Evolutionary conservation across 441 rosid species (phyloP).

Genomic region (Dalechampia spathulata): DNA sequence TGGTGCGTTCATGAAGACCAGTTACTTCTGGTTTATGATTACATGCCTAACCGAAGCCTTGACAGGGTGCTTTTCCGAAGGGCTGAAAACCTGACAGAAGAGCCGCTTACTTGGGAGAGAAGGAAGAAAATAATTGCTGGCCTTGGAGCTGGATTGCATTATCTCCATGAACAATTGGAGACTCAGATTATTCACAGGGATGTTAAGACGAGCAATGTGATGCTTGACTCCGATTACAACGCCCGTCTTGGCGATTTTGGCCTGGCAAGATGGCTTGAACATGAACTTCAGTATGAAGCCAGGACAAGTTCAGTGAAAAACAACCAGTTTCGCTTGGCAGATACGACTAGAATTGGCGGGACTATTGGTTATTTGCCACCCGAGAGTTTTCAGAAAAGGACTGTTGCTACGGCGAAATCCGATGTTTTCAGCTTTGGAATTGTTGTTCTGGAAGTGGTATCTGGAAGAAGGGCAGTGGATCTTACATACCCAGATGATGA

Average conservation of each 20-base stretch:
- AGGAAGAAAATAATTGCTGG: slow-evolving; percentile 62
- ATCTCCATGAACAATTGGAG: slow-evolving; percentile 87
- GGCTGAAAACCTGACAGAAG: slow-evolving; percentile 31
- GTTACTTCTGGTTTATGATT: slow-evolving; percentile 77
- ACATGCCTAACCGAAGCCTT: slow-evolving; percentile 92
- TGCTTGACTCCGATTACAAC: slow-evolving; percentile 79
- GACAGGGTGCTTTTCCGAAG: slow-evolving; percentile 73
- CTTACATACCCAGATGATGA: slow-evolving; percentile 65
- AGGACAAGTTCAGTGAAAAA: slow-evolving; percentile 39
- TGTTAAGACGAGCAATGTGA: slow-evolving; percentile 86
- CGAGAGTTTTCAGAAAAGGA: slow-evolving; percentile 69
- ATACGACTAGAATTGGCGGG: slow-evolving; percentile 80
- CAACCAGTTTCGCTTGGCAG: slow-evolving; percentile 65
- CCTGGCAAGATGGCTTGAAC: slow-evolving; percentile 87
- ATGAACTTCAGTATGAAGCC: slow-evolving; percentile 42
- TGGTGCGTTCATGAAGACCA: slow-evolving; percentile 87
- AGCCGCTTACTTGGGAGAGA: slow-evolving; percentile 53
- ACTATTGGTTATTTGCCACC: slow-evolving; percentile 92
- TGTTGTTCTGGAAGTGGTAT: slow-evolving; percentile 71
- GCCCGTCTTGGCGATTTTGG: slow-evolving; percentile 91
- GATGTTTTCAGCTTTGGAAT: slow-evolving; percentile 94
- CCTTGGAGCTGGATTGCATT: slow-evolving; percentile 70
- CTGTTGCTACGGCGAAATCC: slow-evolving; percentile 75
- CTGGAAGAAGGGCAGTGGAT: slow-evolving; percentile 90
- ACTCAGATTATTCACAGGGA: slow-evolving; percentile 91